Base-by-base conservation (phyloP, 176 grass and related monocot genomes). In the Musa beccarii region DNA sequence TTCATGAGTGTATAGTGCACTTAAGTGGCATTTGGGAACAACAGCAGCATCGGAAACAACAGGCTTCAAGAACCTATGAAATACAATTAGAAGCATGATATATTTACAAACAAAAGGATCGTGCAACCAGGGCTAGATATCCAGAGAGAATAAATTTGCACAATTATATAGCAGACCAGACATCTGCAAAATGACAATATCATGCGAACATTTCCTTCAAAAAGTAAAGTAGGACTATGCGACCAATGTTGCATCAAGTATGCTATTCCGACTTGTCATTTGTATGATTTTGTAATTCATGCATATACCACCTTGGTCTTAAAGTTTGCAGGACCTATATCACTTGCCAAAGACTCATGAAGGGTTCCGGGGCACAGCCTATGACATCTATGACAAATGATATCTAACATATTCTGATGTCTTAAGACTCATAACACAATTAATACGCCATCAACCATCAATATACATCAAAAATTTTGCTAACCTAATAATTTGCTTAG, bases 11-110 rank as follows among this genome's bases (percentile, higher is more conserved):
- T 92, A 92, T 63, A 89, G 82, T 64, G 80, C 75, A 76, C 84
- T 87, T 76, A 92, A 89, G 56, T 92, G 90, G 53, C 87, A 92
- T 78, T 92, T 92, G 74, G 87, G 84, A 92, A 92, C 90, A 69
- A 92, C 82, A 73, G 87, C 87, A 79, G 82, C 85, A 81, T 92
- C 90, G 76, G 87, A 84, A 79, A 89, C 82, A 69, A 92, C 74
- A 19, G 90, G 69, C 84, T 87, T 89, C 79, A 92, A 57, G 76
- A 87, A 89, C 72, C 90, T 92, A 82, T 28, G 15, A 83, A 50
- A 85, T 52, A 74, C 72, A 79, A 76, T 71, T 13, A 81, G 63
- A 78, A n/a, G 17, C 17, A 52, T 19, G 29, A 34, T 34, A 34
- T 34, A 34, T 34, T 11, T 22, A 24, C n/a, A 11, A 24, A 66